Evolutionary conservation across 2,329 filamentous ascomycete genomes (phyloP).

Genomic region (Epichloe bromicola): DNA sequence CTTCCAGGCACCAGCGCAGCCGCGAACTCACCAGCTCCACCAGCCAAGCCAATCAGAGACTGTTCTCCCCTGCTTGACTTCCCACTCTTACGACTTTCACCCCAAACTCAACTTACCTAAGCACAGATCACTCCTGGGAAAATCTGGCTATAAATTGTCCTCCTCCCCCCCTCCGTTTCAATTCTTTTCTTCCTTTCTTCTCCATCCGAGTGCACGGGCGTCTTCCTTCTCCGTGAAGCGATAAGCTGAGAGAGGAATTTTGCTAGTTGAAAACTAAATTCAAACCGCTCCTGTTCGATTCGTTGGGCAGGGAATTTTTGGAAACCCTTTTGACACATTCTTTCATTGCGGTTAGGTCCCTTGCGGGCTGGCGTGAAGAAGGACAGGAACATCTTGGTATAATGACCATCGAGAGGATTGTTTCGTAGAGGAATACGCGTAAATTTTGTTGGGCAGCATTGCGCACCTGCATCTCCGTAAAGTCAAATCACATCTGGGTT

Average conservation of each 20-base stretch:
- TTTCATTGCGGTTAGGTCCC: constrained; percentile 28
- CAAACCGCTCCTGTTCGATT: constrained; percentile 57
- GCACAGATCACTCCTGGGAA: background rate
- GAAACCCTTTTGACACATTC: constrained; percentile 30
- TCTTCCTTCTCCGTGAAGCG: constrained; percentile 48
- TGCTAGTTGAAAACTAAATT: constrained; percentile 79
- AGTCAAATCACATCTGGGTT: too few species aligned
- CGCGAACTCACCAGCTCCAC: background rate
- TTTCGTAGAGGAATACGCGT: too few species aligned
- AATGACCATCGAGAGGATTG: background rate
- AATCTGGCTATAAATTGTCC: constrained; percentile 20
- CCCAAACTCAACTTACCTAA: constrained; percentile 6
- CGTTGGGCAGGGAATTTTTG: constrained; percentile 63
- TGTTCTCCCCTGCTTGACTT: background rate
- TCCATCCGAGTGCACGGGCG: constrained; percentile 54
- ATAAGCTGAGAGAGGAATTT: constrained; percentile 68
- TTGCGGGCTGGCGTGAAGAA: constrained; percentile 26
- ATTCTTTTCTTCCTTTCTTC: constrained; percentile 30
- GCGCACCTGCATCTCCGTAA: too few species aligned
- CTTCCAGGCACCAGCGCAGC: background rate
- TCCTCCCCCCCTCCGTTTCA: constrained; percentile 14
- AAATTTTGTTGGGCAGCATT: background rate
- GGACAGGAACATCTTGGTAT: constrained; percentile 9
- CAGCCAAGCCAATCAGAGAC: constrained; percentile 3
- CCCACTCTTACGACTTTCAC: background rate